phyloP scores from a whole-genome alignment of 306 rosid genomes.

The Acacia melanoxylon region DNA sequence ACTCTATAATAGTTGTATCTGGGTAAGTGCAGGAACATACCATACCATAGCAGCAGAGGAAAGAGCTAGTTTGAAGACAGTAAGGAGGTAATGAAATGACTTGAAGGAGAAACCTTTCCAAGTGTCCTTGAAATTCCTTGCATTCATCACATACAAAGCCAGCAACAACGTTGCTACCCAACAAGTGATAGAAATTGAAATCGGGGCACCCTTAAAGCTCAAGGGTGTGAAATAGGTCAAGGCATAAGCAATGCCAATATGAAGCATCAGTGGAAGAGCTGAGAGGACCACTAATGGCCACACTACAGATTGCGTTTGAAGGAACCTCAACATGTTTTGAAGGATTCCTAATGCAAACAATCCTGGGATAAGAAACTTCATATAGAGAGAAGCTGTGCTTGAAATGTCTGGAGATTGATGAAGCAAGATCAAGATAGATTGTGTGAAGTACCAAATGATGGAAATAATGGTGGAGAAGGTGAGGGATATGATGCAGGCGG shows the following conservation, averaged over 20 bases:
- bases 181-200: slow-evolving; percentile 58
- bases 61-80: slow-evolving; percentile 62
- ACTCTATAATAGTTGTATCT: neutral
- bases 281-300: slow-evolving; percentile 60
- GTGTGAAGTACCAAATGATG: slow-evolving; percentile 61
- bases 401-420: slow-evolving; percentile 68
- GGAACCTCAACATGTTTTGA: slow-evolving; percentile 74
- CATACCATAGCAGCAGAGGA: slow-evolving; percentile 84
- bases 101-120: slow-evolving; percentile 74
- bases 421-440: slow-evolving; percentile 54
- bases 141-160: slow-evolving; percentile 39
- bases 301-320: slow-evolving; percentile 71
- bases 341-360: slow-evolving; percentile 63
- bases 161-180: slow-evolving; percentile 59
- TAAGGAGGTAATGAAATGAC: slow-evolving; percentile 41
- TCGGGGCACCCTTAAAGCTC: slow-evolving; percentile 63
- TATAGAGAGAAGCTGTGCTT: slow-evolving; percentile 51
- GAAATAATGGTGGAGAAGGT: slow-evolving; percentile 54
- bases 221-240: slow-evolving; percentile 53
- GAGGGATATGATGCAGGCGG: slow-evolving; percentile 63
- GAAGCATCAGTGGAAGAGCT: slow-evolving; percentile 43
- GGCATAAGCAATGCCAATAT: slow-evolving; percentile 52
- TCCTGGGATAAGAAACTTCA: slow-evolving; percentile 65
- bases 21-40: slow-evolving; percentile 39
- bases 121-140: slow-evolving; percentile 53